A percentile compares a stretch with the other conserved stretches of the same genome.
phyloP scores from a whole-genome alignment of 202 grass and related monocot species.

The Miscanthus sacchariflorus region DNA sequence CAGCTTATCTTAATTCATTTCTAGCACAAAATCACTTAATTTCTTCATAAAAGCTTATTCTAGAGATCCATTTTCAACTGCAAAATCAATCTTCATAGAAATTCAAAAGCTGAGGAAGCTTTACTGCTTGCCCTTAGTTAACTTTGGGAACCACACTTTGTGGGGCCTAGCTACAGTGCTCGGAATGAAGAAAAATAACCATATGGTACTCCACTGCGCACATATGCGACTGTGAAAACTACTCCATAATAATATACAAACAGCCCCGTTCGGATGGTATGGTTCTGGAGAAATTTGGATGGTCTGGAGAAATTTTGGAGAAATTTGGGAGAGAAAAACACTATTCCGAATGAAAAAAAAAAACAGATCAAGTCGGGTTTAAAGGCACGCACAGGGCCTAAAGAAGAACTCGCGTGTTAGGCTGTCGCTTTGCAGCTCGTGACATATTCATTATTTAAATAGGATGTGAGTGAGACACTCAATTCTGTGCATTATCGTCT shows the following conservation, averaged over 20 bases:
- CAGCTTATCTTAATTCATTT: not conserved
- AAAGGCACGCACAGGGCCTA: not conserved
- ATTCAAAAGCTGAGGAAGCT: not conserved
- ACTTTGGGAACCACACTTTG: not conserved
- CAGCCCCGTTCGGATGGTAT: too few species aligned
- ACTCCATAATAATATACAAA: too few species aligned
- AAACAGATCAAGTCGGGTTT: too few species aligned
- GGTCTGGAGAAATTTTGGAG: too few species aligned
- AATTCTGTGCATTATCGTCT: not conserved
- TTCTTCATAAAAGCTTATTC: not conserved
- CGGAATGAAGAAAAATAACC: not conserved
- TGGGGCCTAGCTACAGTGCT: not conserved
- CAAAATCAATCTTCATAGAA: not conserved
- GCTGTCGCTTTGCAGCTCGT: slow-evolving; percentile 57
- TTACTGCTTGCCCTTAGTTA: not conserved
- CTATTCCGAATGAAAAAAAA: too few species aligned
- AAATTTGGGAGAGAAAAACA: too few species aligned
- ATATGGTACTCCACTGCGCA: not conserved
- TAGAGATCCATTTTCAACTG: not conserved
- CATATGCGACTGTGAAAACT: not conserved
- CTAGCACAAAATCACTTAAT: not conserved
- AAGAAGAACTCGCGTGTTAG: not conserved
- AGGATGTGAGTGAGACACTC: slow-evolving; percentile 24
- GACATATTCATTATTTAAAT: slow-evolving; percentile 39
- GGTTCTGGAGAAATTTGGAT: too few species aligned